Conservation (phyloP, 768 basidiomycete genomes). For the Phylloporus scabripes region DNA sequence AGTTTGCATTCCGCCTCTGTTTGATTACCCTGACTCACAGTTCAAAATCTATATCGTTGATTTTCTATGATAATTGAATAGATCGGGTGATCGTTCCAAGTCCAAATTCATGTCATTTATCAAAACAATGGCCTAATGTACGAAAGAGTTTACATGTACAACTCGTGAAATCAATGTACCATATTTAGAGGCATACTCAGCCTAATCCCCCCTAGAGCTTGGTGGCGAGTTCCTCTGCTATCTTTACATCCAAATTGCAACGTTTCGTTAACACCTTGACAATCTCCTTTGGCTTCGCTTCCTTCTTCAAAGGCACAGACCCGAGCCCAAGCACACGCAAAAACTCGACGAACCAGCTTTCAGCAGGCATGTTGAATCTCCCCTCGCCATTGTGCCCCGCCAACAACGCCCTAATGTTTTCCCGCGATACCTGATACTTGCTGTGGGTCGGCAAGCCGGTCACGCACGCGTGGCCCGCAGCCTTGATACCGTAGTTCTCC, state of each 20-base stretch:
- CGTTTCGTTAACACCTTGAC: slow-evolving; percentile 26
- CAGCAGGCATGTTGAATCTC: slow-evolving; percentile 25
- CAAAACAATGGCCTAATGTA: background rate
- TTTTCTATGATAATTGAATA: no score
- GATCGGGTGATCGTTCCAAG: no score
- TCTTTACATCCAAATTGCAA: slow-evolving; percentile 18
- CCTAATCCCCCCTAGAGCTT: slow-evolving; percentile 10
- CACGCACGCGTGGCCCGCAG: slow-evolving; percentile 32
- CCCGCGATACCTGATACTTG: slow-evolving; percentile 24
- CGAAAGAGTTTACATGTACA: slow-evolving; percentile 1
- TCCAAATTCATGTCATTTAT: background rate
- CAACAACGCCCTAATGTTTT: slow-evolving; percentile 16
- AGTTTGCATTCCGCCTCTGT: no score
- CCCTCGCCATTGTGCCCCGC: slow-evolving; percentile 6
- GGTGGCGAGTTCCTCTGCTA: slow-evolving; percentile 19
- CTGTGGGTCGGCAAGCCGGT: slow-evolving; percentile 27
- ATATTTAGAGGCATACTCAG: background rate
- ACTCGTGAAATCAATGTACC: background rate
- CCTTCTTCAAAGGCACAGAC: slow-evolving; percentile 20
- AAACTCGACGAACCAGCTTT: slow-evolving; percentile 22
- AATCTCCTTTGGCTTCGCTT: slow-evolving; percentile 20
- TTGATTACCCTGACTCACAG: no score
- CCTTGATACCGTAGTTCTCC: slow-evolving; percentile 22
- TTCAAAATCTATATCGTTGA: no score
- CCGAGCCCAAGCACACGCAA: slow-evolving; percentile 22